These are phyloP conservation scores for Jaapia argillacea DNA, from an alignment of 768 basidiomycete genomes.

Conservation along the genomic window DNA sequence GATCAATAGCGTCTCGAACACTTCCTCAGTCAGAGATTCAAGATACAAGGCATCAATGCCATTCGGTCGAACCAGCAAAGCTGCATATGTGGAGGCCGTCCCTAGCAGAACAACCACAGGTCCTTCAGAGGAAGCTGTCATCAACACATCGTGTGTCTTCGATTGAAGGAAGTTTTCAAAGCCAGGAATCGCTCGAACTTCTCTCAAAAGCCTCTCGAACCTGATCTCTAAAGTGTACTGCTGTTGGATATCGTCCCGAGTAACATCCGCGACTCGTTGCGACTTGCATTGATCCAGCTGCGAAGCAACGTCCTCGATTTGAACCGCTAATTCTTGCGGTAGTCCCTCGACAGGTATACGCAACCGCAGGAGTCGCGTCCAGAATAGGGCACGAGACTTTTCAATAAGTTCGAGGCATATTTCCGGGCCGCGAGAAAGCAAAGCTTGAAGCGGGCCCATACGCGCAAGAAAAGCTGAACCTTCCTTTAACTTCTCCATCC, in stretches of 20 bases:
- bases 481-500: too few species aligned
- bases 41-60: too few species aligned
- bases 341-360: not conserved
- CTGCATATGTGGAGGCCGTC: too few species aligned
- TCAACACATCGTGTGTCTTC: not conserved
- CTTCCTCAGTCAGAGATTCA: too few species aligned
- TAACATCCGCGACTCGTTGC: not conserved
- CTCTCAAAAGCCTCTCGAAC: conserved; percentile 2
- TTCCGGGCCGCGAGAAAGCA: too few species aligned
- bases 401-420: not conserved
- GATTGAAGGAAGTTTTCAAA: conserved; percentile 6
- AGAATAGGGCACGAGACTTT: not conserved
- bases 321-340: not conserved
- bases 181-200: conserved; percentile 1
- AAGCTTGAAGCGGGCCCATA: too few species aligned
- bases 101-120: conserved; percentile 7
- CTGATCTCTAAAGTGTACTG: conserved; percentile 1
- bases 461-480: too few species aligned
- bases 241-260: not conserved
- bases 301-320: not conserved
- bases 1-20: too few species aligned
- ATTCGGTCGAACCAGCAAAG: too few species aligned
- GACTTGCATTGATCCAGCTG: not conserved
- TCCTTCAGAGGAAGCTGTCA: conserved; percentile 2
- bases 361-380: not conserved